These are phyloP conservation scores for Delitschia confertaspora DNA, from an alignment of 495 filamentous ascomycete genomes.

Conservation along the genomic window DNA sequence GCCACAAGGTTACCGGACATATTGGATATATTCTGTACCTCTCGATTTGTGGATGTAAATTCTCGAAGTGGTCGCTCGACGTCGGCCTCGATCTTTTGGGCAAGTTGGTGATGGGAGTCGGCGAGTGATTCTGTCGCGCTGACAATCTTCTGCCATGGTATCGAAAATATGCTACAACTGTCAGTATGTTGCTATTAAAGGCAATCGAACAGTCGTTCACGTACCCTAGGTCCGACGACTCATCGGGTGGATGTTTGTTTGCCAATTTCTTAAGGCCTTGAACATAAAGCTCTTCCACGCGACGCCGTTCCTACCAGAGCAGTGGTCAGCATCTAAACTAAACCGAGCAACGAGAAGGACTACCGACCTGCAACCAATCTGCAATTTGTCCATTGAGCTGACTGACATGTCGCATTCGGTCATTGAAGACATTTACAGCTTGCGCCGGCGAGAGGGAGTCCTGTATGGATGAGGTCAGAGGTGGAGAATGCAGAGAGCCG, in stretches of 20 bases:
- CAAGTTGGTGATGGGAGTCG: constrained; percentile 72
- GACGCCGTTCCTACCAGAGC: constrained; percentile 69
- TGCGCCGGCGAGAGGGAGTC: constrained; percentile 73
- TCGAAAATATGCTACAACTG: constrained; percentile 65
- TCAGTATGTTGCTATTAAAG: constrained; percentile 1
- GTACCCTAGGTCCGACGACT: constrained; percentile 77
- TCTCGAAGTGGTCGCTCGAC: constrained; percentile 78
- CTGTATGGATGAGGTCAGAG: constrained; percentile 41
- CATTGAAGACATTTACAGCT: constrained; percentile 74
- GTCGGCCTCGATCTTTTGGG: constrained; percentile 79
- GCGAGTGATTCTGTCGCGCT: constrained; percentile 70
- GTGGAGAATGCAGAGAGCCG: constrained; percentile 7
- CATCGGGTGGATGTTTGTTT: constrained; percentile 57
- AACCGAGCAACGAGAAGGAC: not conserved
- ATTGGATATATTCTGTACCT: constrained; percentile 75
- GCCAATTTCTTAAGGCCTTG: constrained; percentile 73
- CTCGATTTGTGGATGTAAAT: constrained; percentile 60
- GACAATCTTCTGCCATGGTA: constrained; percentile 88
- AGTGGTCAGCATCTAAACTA: constrained; percentile 13
- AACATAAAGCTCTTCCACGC: constrained; percentile 85
- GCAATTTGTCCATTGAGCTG: constrained; percentile 86
- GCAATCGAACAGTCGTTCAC: constrained; percentile 21
- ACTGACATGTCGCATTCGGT: constrained; percentile 79
- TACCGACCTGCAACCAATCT: constrained; percentile 82
- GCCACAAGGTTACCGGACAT: constrained; percentile 71